Evolutionary conservation across 352 stramenopile species (phyloP), one percentile per base, ranked within the genome.

Genomic region (Phytophthora colocasiae): DNA sequence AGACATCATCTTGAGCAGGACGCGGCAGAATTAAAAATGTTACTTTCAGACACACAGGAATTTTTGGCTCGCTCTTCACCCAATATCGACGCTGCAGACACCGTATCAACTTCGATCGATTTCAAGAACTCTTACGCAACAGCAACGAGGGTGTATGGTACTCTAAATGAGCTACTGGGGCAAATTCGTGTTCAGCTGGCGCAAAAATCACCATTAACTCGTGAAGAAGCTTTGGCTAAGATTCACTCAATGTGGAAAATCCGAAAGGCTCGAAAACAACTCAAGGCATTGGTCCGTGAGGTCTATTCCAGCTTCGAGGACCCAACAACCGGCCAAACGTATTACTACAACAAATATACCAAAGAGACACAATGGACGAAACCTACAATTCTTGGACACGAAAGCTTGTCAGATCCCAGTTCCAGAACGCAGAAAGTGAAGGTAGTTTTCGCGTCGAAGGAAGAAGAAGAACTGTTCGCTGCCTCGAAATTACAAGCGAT

Each of bases 341-440:
- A 93, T 61, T 95, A 93, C 72, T 90, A 88, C 76, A 95, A 95
- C 79, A 86, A 70, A 6, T 71, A 72, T 17, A 93, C 85, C 2
- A 78, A 90, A 52, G 63, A 76, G 24, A 84, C 82, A 9, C 83
- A 89, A 59, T 95, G 87, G 87, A 77, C 60, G 4, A 91, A 91
- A 27, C 85, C 85, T 27, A 63, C 63, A 19, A 73, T 63, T 9
- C 71, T 92, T 7, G 80, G 73, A 6, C 58, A 45, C 1, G 68
- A 79, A 31, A 41, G 62, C 10, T 36, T 80, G 26, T 22, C 43
- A 45, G 14, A 22, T 32, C 26, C 24, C 31, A 48, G 43, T 24
- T 44, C 50, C 66, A 64, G 7, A 19, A 47, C 43, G 11, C 36
- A 6, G 43, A 54, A 57, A n/a, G 24, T 17, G 9, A 70, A 48